These are phyloP conservation scores for Sporopachydermia quercuum DNA, from an alignment of 805 yeast species.

Conservation along the genomic window DNA sequence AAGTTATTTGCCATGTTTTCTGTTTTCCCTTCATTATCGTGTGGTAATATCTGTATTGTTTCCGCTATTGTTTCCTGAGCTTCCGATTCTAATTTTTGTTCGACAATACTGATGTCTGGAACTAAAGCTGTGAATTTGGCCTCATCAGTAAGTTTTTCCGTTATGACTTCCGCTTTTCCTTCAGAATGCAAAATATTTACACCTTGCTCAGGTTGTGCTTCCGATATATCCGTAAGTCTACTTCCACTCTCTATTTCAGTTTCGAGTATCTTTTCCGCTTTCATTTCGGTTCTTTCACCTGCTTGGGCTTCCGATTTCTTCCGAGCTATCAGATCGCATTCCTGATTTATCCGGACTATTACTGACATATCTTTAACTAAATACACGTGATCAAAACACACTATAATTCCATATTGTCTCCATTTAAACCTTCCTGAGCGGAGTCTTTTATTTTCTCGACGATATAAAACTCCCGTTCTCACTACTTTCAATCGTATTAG, in stretches of 20 bases:
- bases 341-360: no score
- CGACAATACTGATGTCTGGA: conserved; percentile 2
- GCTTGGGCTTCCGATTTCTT: no score
- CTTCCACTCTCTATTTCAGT: no score
- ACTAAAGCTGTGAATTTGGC: background rate
- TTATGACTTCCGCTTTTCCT: no score
- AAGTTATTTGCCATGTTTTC: background rate
- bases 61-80: background rate
- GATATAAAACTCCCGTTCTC: background rate
- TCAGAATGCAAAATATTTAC: no score
- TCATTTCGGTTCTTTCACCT: no score
- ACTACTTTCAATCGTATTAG: background rate
- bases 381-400: background rate
- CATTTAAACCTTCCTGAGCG: background rate
- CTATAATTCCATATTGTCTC: background rate
- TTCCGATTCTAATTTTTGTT: background rate
- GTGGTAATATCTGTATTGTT: background rate
- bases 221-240: no score
- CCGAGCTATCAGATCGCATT: no score
- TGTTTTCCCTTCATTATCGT: background rate
- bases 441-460: background rate
- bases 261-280: no score
- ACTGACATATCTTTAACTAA: background rate
- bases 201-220: no score
- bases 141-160: no score